phyloP scores from a whole-genome alignment of 768 basidiomycete genomes.

The Rhodotorula toruloides region DNA sequence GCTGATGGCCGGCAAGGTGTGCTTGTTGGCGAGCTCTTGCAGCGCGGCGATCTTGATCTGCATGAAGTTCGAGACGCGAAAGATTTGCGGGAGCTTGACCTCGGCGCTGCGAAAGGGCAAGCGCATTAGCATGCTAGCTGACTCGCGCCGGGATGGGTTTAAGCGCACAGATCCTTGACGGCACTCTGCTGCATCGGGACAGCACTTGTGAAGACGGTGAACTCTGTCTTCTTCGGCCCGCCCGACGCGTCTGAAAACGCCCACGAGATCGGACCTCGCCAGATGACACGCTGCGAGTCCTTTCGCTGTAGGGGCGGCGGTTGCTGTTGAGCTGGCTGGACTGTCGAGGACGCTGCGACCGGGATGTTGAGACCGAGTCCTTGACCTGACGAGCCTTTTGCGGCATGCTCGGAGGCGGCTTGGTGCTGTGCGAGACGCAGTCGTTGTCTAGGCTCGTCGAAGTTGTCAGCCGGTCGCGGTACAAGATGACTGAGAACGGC shows the following conservation, averaged over 20 bases:
- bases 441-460: neutral
- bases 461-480: neutral
- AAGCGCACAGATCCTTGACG: conserved; percentile 14
- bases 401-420: neutral
- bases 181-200: conserved; percentile 30
- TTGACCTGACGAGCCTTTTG: neutral
- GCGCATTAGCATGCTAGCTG: neutral
- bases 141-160: neutral
- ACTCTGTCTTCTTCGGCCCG: conserved; percentile 18
- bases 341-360: neutral
- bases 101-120: conserved; percentile 4
- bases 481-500: too few relatives aligned
- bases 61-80: conserved; percentile 19
- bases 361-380: conserved; percentile 26
- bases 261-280: conserved; percentile 33
- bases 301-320: neutral
- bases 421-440: conserved; percentile 19
- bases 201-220: conserved; percentile 27
- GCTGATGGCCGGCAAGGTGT: conserved; percentile 30
- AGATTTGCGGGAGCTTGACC: conserved; percentile 19
- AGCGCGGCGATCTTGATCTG: conserved; percentile 25
- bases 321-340: neutral
- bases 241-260: conserved; percentile 2
- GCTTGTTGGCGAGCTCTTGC: conserved; percentile 30
- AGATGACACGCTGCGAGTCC: conserved; percentile 14